These are phyloP conservation scores for Fusarium acutatum DNA, from an alignment of 2,329 filamentous ascomycete species.

Conservation along the genomic window DNA sequence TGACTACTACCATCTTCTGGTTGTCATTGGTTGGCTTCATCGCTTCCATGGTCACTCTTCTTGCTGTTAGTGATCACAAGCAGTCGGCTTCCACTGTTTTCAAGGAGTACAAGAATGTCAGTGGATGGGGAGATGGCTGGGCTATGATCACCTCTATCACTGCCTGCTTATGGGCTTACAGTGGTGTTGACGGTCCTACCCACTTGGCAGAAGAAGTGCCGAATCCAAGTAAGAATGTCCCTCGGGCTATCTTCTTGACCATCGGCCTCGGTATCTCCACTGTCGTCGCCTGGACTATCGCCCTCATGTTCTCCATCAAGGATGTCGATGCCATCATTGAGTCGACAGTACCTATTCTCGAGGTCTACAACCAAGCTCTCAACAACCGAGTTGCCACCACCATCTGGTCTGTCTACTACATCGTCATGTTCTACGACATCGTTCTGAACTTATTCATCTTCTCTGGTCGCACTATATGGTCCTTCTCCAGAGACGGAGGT, in stretches of 20 bases:
- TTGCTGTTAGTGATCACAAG: constrained; percentile 31
- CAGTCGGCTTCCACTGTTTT: constrained; percentile 31
- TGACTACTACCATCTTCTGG: constrained; percentile 36
- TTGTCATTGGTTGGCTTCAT: constrained; percentile 37
- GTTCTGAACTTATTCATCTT: constrained; percentile 40
- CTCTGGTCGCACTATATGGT: constrained; percentile 39
- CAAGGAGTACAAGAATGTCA: constrained; percentile 34
- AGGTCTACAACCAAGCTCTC: constrained; percentile 38
- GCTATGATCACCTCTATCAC: constrained; percentile 37
- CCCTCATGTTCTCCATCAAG: constrained; percentile 38
- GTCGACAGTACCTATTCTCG: constrained; percentile 36
- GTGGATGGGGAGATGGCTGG: constrained; percentile 40
- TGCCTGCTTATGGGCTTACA: constrained; percentile 37
- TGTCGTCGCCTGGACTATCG: constrained; percentile 37
- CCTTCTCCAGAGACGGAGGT: constrained; percentile 38
- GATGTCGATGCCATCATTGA: constrained; percentile 36
- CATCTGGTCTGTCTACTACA: constrained; percentile 39
- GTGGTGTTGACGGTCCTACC: constrained; percentile 33
- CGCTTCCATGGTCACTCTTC: constrained; percentile 33
- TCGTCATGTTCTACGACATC: constrained; percentile 41
- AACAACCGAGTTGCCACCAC: constrained; percentile 38
- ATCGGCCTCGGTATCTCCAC: constrained; percentile 35
- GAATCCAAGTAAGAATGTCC: constrained; percentile 39
- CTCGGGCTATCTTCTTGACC: constrained; percentile 37
- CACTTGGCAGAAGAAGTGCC: constrained; percentile 39